Base-by-base conservation (phyloP, 495 filamentous ascomycete species). In the Podospora australis region DNA sequence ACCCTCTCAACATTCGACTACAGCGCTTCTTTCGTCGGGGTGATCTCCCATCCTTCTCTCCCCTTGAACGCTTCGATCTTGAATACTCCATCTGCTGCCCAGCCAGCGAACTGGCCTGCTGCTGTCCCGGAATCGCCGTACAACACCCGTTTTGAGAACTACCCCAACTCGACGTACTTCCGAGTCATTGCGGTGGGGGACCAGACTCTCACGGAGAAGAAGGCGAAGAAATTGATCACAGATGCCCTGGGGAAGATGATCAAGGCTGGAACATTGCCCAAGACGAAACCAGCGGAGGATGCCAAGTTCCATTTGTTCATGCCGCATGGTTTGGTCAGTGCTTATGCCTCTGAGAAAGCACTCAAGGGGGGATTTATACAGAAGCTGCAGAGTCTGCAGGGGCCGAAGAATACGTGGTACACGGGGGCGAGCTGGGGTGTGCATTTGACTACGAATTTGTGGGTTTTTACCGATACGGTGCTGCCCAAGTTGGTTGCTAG, bases 321-420 rank as follows among this genome's bases (percentile, higher is more conserved):
- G 16, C 46, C 49, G 4, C 68, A 70, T 45, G 59, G 60, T 8
- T 52, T 58, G 16, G 60, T 70, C 48, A 53, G 53, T 28, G 57
- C 59, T 16, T 59, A 56, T 3, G 60, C 58, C 2, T 51, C 65
- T 4, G 48, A 49, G 2, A 60, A 67, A 14, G 57, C 64, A 21
- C 47, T 71, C 34, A 51, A 58, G 29, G 36, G 38, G 17, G 69
- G 69, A 0, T 69, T 69, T 34, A 66, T 66, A 14, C 56, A 64
- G 52, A 47, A 62, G 35, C 36, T 72, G 17, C 62, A 70, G 26
- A 58, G 53, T 6, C 53, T 73, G 4, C 70, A 75, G 52, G 70
- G 68, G 20, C 48, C 61, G 29, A 55, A 60, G 20, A 58, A 50
- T 13, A 73, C 69, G 10, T 73, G 64, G 60, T 75, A 66, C 51